Evolutionary conservation across 768 basidiomycete genomes (phyloP).

Genomic region (Lenzites betulinus): DNA sequence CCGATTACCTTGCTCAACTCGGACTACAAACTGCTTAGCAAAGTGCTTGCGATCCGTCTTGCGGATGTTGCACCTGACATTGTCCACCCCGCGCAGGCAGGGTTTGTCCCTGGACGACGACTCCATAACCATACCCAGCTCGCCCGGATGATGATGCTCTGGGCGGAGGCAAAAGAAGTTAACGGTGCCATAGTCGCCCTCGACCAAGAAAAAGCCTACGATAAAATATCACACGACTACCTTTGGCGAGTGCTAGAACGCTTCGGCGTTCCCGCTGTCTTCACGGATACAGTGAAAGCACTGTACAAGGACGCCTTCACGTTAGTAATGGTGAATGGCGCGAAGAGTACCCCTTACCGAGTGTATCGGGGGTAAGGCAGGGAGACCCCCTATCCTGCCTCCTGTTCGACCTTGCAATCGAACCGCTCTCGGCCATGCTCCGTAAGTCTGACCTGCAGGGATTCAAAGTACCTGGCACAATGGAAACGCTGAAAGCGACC

Average conservation of each 20-base stretch:
- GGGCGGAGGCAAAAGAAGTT: constrained; percentile 11
- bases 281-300: constrained; percentile 28
- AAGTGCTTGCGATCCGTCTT: constrained; percentile 24
- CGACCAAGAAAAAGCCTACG: constrained; percentile 27
- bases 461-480: constrained; percentile 15
- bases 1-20: constrained; percentile 32
- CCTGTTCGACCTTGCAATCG: constrained; percentile 35
- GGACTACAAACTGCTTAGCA: constrained; percentile 37
- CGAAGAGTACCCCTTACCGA: constrained; percentile 26
- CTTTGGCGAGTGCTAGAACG: constrained; percentile 12
- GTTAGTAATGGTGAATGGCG: constrained; percentile 36
- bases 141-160: constrained; percentile 20
- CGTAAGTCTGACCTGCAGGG: constrained; percentile 24
- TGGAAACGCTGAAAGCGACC: constrained; percentile 19
- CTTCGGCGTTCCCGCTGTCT: constrained; percentile 1
- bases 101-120: constrained; percentile 37
- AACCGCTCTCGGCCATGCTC: constrained; percentile 31
- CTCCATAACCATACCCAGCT: constrained; percentile 38
- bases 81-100: constrained; percentile 40
- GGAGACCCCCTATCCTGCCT: constrained; percentile 39
- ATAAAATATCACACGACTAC: constrained; percentile 21
- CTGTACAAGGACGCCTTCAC: constrained; percentile 36
- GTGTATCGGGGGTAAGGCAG: constrained; percentile 37
- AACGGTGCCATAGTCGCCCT: constrained; percentile 20
- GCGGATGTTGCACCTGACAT: constrained; percentile 16